phyloP scores from a whole-genome alignment of 78 protist genomes.

The Creolimax fragrantissima region DNA sequence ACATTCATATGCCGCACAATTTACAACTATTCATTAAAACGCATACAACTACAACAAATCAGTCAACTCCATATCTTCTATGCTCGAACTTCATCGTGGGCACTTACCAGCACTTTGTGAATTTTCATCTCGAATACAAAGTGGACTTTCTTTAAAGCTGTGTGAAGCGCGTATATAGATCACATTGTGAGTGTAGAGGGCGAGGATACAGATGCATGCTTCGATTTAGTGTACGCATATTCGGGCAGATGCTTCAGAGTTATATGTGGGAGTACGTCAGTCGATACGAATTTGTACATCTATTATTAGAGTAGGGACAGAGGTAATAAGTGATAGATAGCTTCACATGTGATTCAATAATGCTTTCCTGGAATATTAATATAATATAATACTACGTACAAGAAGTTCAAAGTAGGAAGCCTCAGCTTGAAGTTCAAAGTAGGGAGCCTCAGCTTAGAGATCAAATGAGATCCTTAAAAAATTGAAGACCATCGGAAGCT shows the following conservation, averaged over 20 bases:
- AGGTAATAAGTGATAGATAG: background rate
- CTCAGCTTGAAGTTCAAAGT: background rate
- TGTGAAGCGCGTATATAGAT: background rate
- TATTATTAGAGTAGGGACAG: background rate
- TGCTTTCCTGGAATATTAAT: too few species aligned
- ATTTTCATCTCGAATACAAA: background rate
- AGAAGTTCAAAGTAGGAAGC: background rate
- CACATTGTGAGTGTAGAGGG: background rate
- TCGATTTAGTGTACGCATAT: too few species aligned
- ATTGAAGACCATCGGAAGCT: background rate
- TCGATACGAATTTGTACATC: background rate
- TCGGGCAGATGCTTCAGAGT: too few species aligned
- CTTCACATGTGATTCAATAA: background rate
- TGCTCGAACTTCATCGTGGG: background rate
- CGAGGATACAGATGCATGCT: background rate
- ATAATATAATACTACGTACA: too few species aligned
- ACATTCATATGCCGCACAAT: background rate
- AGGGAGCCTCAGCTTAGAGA: background rate
- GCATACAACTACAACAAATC: background rate
- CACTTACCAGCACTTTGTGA: background rate
- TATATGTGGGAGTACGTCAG: background rate
- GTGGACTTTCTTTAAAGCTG: background rate
- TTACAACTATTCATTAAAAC: too few species aligned
- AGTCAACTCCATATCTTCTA: background rate
- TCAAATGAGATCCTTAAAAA: background rate